Evolutionary conservation across 75 land plant species (phyloP), one percentile per base, ranked within the genome.

Genomic region (Cupressus sempervirens): DNA sequence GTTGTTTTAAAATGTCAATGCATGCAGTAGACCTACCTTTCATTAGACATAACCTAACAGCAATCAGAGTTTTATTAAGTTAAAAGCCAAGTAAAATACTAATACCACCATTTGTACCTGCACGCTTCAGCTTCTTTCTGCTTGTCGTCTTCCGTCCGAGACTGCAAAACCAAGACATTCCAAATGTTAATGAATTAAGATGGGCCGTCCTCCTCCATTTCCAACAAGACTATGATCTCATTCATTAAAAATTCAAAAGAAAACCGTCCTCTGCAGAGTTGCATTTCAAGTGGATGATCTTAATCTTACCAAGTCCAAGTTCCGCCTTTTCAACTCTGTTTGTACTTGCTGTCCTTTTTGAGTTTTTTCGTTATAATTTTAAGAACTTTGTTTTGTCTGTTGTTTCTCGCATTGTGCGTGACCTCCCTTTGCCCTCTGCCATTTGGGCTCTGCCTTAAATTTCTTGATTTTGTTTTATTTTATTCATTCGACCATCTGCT

Each of bases 101-200:
- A 20, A 56, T 56, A 23, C 67, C 29, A 62, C n/a, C 67, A 62
- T 62, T 23, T 8, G 13, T 45, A 79, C 50, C 81, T 79, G 81
- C 81, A 41, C 45, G 29, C 23, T 79, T 45, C 13, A 20, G 46
- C 14, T 79, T 23, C 29, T 45, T 40, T 45, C 30, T 29, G 12
- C 45, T 79, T 79, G 81, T 79, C 81, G 81, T 79, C 10, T 79
- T 23, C 50, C n/a, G 30, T 79, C 45, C 40, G 7, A n/a, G 3
- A 79, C 41, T 43, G 81, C 48, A 43, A 45, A 43, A 79, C n/a
- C 81, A 79, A 79, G 41, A 79, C 81, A 79, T 79, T 79, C 81
- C 50, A 38, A 43, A 79, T 79, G 81, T 29, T 0, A 26, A 41
- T 79, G 46, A 12, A 79, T 45, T 45, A 10, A 38, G 79, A 38